Percentiles rank a stretch among this genome's conserved stretches.
Evolutionary conservation across 192 early-diverging fungal species (phyloP).

Genomic region (Mortierella hygrophila): DNA sequence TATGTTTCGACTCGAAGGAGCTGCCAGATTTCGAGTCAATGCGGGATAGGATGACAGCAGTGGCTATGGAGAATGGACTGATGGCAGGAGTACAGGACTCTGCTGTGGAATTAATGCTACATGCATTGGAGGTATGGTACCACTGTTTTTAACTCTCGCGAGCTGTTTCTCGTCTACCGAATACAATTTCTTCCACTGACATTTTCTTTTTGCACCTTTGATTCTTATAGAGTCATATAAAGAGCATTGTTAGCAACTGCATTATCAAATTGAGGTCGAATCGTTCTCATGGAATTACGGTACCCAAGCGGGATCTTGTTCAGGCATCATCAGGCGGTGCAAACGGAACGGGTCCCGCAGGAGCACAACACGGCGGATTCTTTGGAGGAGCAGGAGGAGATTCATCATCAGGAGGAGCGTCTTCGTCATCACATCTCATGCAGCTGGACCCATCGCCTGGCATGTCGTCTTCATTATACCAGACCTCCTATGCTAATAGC

Average conservation of each 20-base stretch:
- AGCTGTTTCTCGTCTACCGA: background rate
- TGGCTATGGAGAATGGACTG: slow-evolving; percentile 77
- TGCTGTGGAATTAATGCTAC: slow-evolving; percentile 72
- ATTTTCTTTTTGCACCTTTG: background rate
- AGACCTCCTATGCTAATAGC: slow-evolving; percentile 22
- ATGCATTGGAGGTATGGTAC: slow-evolving; percentile 70
- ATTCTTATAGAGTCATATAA: slow-evolving; percentile 67
- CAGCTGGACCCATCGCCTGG: background rate
- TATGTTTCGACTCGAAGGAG: slow-evolving; percentile 76
- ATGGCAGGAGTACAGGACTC: slow-evolving; percentile 73
- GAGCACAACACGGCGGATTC: slow-evolving; percentile 7
- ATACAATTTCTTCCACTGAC: background rate
- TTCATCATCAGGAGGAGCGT: background rate
- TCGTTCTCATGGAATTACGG: slow-evolving; percentile 67
- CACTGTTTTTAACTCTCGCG: background rate
- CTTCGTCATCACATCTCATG: background rate
- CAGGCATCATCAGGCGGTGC: background rate
- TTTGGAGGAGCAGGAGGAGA: slow-evolving; percentile 22
- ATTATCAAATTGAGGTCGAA: slow-evolving; percentile 76
- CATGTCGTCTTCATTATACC: slow-evolving; percentile 7
- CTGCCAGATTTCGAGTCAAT: slow-evolving; percentile 75
- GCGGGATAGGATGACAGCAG: slow-evolving; percentile 74
- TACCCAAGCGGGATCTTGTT: slow-evolving; percentile 15
- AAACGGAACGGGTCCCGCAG: slow-evolving; percentile 6
- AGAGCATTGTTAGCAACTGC: slow-evolving; percentile 74